Percentiles rank a stretch among this genome's conserved stretches.
Evolutionary conservation across 495 filamentous ascomycete genomes (phyloP).

Genomic region (Lasiosphaeriaceae sp.): DNA sequence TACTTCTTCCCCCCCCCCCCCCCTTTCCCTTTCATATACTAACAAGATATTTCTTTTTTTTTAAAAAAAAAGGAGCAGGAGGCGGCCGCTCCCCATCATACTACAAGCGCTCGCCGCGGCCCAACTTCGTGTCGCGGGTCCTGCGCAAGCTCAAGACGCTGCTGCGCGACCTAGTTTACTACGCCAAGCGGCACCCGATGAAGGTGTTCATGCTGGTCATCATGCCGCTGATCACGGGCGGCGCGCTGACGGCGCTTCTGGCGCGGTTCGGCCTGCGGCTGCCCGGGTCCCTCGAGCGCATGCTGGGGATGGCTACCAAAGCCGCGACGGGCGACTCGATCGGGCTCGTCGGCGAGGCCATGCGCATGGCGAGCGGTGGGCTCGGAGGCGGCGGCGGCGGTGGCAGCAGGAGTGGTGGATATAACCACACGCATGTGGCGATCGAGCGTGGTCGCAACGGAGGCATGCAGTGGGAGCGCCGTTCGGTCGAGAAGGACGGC

Average conservation of each 20-base stretch:
- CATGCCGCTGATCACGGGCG: constrained; percentile 78
- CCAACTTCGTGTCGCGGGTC: constrained; percentile 67
- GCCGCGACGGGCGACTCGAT: constrained; percentile 51
- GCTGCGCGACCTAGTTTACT: constrained; percentile 68
- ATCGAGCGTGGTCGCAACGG: constrained; percentile 31
- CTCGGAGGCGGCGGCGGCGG: constrained; percentile 2
- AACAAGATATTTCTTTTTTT: constrained; percentile 17
- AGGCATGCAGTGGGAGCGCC: constrained; percentile 39
- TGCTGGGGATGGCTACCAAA: constrained; percentile 51
- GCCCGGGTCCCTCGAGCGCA: constrained; percentile 53
- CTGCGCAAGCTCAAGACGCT: constrained; percentile 67
- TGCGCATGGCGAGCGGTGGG: constrained; percentile 37
- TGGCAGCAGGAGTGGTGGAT: background rate
- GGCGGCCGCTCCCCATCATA: constrained; percentile 52
- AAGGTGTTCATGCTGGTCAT: constrained; percentile 84
- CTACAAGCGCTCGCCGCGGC: constrained; percentile 69
- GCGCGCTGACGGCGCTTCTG: constrained; percentile 68
- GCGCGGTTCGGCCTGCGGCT: constrained; percentile 71
- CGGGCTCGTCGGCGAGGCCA: constrained; percentile 50
- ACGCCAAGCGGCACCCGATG: constrained; percentile 71
- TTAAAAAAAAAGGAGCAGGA: constrained; percentile 1
- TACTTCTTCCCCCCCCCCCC: constrained; percentile 52
- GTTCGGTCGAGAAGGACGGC: constrained; percentile 32
- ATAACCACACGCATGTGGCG: background rate
- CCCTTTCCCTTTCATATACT: constrained; percentile 52